These are phyloP conservation scores for Alternaria atra DNA, from an alignment of 2,329 filamentous ascomycete genomes.

Conservation along the genomic window DNA sequence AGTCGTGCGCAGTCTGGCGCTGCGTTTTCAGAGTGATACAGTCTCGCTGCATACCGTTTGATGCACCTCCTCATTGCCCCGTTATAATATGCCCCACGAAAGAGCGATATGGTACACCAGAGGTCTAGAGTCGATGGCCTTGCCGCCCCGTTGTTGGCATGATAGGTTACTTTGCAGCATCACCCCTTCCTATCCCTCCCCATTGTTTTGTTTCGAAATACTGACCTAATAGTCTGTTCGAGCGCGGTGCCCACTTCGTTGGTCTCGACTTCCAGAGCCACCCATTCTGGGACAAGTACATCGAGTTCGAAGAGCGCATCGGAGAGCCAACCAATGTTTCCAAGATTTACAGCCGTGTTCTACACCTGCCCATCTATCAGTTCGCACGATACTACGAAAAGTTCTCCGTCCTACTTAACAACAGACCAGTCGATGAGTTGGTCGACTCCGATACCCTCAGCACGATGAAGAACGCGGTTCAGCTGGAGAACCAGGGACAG, in stretches of 20 bases:
- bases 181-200: constrained; percentile 6
- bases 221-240: constrained; percentile 75
- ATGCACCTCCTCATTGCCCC: constrained; percentile 54
- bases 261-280: constrained; percentile 94
- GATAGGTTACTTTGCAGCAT: constrained; percentile 31
- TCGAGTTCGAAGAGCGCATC: constrained; percentile 93
- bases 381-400: constrained; percentile 95
- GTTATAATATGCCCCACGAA: constrained; percentile 25
- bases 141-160: constrained; percentile 15
- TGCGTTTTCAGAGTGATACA: constrained; percentile 31
- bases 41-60: constrained; percentile 30
- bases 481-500: constrained; percentile 64
- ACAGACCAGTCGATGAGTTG: constrained; percentile 77
- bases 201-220: background rate
- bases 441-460: constrained; percentile 73
- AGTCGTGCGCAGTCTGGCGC: constrained; percentile 17
- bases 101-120: constrained; percentile 16
- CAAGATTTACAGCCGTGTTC: constrained; percentile 80
- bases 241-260: constrained; percentile 83
- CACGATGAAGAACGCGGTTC: constrained; percentile 75
- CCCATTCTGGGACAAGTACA: constrained; percentile 98
- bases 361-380: constrained; percentile 93
- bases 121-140: constrained; percentile 24
- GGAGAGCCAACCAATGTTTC: constrained; percentile 70
- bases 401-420: constrained; percentile 76